Percentiles rank a stretch among this genome's conserved stretches.
Evolutionary conservation across 345 rosid genomes (phyloP).

Genomic region (Ricinus communis): DNA sequence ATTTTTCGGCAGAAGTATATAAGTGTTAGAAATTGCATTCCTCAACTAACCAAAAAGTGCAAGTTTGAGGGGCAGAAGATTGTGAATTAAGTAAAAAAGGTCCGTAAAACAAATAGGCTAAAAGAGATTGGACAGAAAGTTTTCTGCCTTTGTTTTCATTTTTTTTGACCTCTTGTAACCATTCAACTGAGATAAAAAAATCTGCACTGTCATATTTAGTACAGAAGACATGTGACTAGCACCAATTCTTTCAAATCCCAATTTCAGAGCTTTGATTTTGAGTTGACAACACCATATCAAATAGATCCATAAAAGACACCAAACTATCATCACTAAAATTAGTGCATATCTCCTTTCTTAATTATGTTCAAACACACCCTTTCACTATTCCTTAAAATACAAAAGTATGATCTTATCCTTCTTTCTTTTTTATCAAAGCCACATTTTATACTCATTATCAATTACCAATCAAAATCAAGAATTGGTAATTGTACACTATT

Average conservation of each 20-base stretch:
- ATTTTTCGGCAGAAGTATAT: too few relatives aligned
- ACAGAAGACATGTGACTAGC: conserved; percentile 5
- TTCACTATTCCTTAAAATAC: too few relatives aligned
- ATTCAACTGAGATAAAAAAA: conserved; percentile 4
- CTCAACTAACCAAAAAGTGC: too few relatives aligned
- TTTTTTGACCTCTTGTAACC: not conserved
- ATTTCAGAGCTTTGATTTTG: not conserved
- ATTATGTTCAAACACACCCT: too few relatives aligned
- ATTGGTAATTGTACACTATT: too few relatives aligned
- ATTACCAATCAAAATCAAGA: too few relatives aligned
- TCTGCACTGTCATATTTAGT: conserved; percentile 2
- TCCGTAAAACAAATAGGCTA: conserved; percentile 3
- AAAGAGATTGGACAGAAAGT: not conserved
- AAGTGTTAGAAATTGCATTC: too few relatives aligned
- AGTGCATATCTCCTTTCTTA: too few relatives aligned
- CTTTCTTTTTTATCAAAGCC: too few relatives aligned
- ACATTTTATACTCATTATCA: too few relatives aligned
- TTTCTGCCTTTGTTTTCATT: not conserved
- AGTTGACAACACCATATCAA: conserved; percentile 13
- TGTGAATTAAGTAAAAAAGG: not conserved
- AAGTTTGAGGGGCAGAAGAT: not conserved
- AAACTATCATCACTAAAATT: not conserved
- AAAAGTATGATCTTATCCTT: too few relatives aligned
- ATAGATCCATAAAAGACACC: not conserved
- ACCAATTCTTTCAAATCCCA: conserved; percentile 1